Base-by-base conservation (phyloP, 352 stramenopile species). In the Saprolegnia diclina region DNA sequence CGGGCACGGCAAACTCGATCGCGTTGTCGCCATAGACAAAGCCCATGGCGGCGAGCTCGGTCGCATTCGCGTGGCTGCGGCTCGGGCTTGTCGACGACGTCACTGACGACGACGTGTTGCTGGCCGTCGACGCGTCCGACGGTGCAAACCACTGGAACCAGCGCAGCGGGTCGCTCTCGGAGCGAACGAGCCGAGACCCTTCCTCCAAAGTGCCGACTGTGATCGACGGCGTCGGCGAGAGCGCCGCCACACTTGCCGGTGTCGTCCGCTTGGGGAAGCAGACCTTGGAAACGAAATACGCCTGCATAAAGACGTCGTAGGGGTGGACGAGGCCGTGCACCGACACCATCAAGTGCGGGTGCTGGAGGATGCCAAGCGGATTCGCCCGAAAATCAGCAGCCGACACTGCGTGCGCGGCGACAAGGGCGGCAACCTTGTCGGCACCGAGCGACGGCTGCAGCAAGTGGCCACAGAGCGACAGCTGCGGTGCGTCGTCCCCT, bases 401-500 rank as follows among this genome's bases (percentile, higher is more conserved):
- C 9, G 80, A 78, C 57, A 94, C 75, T 55, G 88, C 77, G 66
- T 92, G 77, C n/a, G 87, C 71, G 0, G 73, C 76, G 61, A 94
- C 92, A 53, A 91, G 81, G 2, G 72, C 73, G 40, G 82, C 73
- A 4, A 75, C 72, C 35, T 88, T 74, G 26, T 88, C 77, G 21
- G 78, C 61, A 0, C 79, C 79, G 52, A 80, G 71, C 0, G 73
- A 74, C 9, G 81, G 50, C 5, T 68, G 70, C 14, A 94, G 61
- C 14, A 92, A 70, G 46, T 92, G 73, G 0, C 85, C 83, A 45
- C 85, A 94, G 1, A 94, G 77, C 0, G 85, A 94, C 76, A 92
- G 85, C 24, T 76, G 85, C 14, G 82, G 83, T 13, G 82, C 77
- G 37, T 86, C 76, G 74, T 24, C 19, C 45, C 21, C 35, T 13